A percentile compares a stretch with the other conserved stretches of the same genome.
Conservation (phyloP, 768 basidiomycete species). For the Mycena kentingensis region DNA sequence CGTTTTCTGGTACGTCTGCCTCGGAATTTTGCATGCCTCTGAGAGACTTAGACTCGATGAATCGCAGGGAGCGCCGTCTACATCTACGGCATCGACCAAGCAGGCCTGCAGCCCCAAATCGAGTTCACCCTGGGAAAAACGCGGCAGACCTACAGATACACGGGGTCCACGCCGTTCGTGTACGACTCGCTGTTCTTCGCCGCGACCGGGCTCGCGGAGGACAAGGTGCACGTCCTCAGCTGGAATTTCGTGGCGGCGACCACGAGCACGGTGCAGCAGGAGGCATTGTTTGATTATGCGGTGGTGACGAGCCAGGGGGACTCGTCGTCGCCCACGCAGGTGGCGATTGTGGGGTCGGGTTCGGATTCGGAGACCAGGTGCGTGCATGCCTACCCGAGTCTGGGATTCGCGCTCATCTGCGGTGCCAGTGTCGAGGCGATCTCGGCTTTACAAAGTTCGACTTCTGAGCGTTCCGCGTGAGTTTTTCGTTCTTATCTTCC, state of each 20-base stretch:
- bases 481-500: too few species aligned
- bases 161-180: conserved; percentile 16
- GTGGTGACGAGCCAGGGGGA: conserved; percentile 19
- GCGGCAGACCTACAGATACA: conserved; percentile 9
- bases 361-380: too few species aligned
- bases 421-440: too few species aligned
- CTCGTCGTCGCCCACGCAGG: too few species aligned
- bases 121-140: conserved; percentile 14
- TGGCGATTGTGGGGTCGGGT: too few species aligned
- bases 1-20: conserved; percentile 15
- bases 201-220: conserved; percentile 16
- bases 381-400: too few species aligned
- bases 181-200: conserved; percentile 23
- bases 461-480: too few species aligned
- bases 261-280: conserved; percentile 13
- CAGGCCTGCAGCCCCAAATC: conserved; percentile 15
- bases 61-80: conserved; percentile 16
- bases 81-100: conserved; percentile 22
- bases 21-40: neutral
- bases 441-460: too few species aligned
- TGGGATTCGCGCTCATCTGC: too few species aligned
- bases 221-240: conserved; percentile 13
- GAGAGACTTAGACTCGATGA: neutral
- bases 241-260: conserved; percentile 11
- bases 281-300: conserved; percentile 18